Conservation (phyloP, 495 filamentous ascomycete genomes). For the Parathielavia hyrcaniae region DNA sequence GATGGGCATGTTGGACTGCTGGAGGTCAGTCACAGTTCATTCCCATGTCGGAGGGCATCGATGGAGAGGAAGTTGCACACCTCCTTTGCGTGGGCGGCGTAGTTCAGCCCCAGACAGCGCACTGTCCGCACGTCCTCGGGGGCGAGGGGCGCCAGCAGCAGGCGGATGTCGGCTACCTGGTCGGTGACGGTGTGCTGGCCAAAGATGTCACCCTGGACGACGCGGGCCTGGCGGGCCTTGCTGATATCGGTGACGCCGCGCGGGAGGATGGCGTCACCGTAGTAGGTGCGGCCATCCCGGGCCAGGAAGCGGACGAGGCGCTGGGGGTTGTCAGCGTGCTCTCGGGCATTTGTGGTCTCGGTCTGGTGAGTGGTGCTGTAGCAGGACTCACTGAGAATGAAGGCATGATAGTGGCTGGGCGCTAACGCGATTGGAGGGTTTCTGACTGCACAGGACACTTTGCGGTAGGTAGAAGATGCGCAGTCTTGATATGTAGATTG, state of each 20-base stretch:
- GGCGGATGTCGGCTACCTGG: conserved; percentile 56
- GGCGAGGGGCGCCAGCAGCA: conserved; percentile 64
- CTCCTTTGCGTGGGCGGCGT: conserved; percentile 74
- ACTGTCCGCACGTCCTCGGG: conserved; percentile 64
- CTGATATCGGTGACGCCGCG: conserved; percentile 58
- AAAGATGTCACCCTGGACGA: conserved; percentile 72
- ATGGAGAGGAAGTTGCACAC: conserved; percentile 21
- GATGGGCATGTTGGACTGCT: conserved; percentile 59
- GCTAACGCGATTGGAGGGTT: not conserved
- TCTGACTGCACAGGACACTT: not conserved
- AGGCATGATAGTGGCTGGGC: conserved; percentile 24
- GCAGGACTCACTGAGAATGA: conserved; percentile 35
- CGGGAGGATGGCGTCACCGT: conserved; percentile 77
- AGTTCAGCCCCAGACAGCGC: conserved; percentile 76
- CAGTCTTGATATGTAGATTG: not conserved
- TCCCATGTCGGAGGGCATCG: not conserved
- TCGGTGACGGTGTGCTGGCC: conserved; percentile 65
- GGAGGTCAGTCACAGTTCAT: not conserved
- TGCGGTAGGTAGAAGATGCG: too few relatives aligned
- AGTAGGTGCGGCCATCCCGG: conserved; percentile 68
- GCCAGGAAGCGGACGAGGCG: conserved; percentile 74
- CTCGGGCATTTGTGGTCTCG: not conserved
- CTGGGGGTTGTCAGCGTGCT: conserved; percentile 33
- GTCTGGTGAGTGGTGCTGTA: not conserved
- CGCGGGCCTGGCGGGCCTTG: conserved; percentile 56